Conservation (phyloP, 768 basidiomycete species). For the Podaxis pistillaris region DNA sequence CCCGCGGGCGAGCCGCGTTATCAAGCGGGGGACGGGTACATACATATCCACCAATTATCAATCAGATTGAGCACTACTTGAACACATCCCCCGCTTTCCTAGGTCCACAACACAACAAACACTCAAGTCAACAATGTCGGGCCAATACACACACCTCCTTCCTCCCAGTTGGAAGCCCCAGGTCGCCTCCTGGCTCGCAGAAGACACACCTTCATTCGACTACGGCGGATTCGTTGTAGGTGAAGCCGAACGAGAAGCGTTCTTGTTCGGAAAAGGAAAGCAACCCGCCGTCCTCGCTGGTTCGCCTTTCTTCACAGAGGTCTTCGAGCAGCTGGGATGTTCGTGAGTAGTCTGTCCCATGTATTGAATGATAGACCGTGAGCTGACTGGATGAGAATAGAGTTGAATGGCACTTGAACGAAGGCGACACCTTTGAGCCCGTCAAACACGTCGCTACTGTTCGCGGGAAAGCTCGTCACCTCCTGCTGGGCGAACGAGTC, state of each 20-base stretch:
- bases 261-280: conserved; percentile 87
- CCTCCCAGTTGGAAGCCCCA: conserved; percentile 91
- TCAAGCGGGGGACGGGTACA: too few relatives aligned
- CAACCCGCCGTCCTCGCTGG: conserved; percentile 83
- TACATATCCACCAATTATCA: neutral
- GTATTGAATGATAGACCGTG: neutral
- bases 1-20: too few relatives aligned
- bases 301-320: conserved; percentile 92
- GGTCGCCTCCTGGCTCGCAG: conserved; percentile 79
- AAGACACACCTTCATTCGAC: conserved; percentile 96
- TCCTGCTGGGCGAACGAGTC: conserved; percentile 90
- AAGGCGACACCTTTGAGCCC: conserved; percentile 81
- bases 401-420: conserved; percentile 90
- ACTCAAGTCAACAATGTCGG: neutral
- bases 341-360: conserved; percentile 51
- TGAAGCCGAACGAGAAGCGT: conserved; percentile 82
- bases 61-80: neutral
- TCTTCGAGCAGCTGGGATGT: conserved; percentile 88
- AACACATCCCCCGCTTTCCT: neutral
- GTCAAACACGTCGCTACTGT: conserved; percentile 89
- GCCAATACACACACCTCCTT: conserved; percentile 63
- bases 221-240: conserved; percentile 97
- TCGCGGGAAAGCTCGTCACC: conserved; percentile 79
- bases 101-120: neutral
- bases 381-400: conserved; percentile 37